A percentile compares a stretch with the other conserved stretches of the same genome.
phyloP scores from a whole-genome alignment of 1,139 yeast species.

The Saccharomyces hybrid region DNA sequence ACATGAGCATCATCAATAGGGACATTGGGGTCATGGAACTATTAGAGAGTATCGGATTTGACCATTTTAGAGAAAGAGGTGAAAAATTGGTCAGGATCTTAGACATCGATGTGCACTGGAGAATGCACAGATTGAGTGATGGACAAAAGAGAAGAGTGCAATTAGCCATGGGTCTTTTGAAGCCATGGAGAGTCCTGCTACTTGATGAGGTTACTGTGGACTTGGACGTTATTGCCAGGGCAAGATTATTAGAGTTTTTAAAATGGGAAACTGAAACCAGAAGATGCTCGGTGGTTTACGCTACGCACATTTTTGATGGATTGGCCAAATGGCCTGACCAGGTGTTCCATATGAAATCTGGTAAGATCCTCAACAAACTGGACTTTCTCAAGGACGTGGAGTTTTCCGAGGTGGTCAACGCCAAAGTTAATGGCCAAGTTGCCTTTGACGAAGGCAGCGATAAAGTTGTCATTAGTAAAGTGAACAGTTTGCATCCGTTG shows the following conservation, averaged over 20 bases:
- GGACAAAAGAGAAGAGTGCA: constrained; percentile 95
- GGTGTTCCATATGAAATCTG: constrained; percentile 71
- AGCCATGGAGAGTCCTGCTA: constrained; percentile 79
- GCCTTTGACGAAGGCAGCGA: constrained; percentile 10
- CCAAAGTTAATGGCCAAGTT: constrained; percentile 15
- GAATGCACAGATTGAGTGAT: constrained; percentile 85
- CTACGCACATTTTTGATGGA: constrained; percentile 96
- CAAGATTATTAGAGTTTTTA: constrained; percentile 61
- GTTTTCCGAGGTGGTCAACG: constrained; percentile 22
- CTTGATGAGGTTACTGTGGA: constrained; percentile 96
- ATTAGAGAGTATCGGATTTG: constrained; percentile 79
- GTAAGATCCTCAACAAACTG: constrained; percentile 38
- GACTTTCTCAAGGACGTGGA: constrained; percentile 32
- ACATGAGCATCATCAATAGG: constrained; percentile 78
- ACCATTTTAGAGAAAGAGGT: constrained; percentile 61
- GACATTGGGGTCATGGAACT: constrained; percentile 81
- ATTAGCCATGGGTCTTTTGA: constrained; percentile 81
- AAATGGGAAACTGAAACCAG: constrained; percentile 60
- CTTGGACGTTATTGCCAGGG: constrained; percentile 84
- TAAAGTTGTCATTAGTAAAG: constrained; percentile 36
- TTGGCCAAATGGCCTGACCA: constrained; percentile 83
- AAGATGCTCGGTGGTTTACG: constrained; percentile 70
- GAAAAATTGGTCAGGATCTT: constrained; percentile 65
- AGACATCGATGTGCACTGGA: constrained; percentile 83
- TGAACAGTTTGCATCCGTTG: constrained; percentile 59